These are phyloP conservation scores for Gelatoporia subvermispora DNA, from an alignment of 768 basidiomycete species.

Conservation along the genomic window DNA sequence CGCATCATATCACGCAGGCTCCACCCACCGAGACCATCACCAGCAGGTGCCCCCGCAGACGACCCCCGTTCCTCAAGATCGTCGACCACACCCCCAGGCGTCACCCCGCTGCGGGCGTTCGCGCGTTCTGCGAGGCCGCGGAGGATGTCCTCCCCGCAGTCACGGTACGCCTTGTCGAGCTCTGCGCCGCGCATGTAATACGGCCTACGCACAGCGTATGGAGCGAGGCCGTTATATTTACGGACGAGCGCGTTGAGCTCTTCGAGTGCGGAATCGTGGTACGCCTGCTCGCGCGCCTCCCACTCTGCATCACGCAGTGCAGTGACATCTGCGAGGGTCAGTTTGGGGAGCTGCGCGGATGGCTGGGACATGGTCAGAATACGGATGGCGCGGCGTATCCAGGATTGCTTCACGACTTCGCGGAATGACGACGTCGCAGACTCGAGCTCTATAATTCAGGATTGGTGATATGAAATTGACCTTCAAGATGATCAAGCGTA, in stretches of 20 bases:
- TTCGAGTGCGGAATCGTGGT: conserved; percentile 63
- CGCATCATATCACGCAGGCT: conserved; percentile 25
- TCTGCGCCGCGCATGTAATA: conserved; percentile 55
- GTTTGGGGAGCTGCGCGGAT: conserved; percentile 34
- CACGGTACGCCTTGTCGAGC: conserved; percentile 48
- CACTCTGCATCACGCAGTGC: conserved; percentile 60
- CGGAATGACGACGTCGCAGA: conserved; percentile 57
- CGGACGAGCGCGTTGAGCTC: conserved; percentile 74
- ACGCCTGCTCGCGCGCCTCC: conserved; percentile 61
- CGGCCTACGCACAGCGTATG: conserved; percentile 67
- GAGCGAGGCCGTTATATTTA: conserved; percentile 77
- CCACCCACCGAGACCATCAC: conserved; percentile 6
- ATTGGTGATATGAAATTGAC: conserved; percentile 2
- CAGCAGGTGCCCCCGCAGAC: not conserved
- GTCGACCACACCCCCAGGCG: not conserved
- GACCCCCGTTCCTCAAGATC: conserved; percentile 9
- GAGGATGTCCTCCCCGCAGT: conserved; percentile 49
- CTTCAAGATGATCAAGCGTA: too few relatives aligned
- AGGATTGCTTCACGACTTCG: conserved; percentile 56
- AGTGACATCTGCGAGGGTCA: conserved; percentile 31
- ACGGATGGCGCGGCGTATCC: conserved; percentile 74
- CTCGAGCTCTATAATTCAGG: conserved; percentile 60
- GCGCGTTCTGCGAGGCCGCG: conserved; percentile 31
- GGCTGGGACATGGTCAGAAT: conserved; percentile 42
- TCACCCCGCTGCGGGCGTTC: not conserved